phyloP scores from a whole-genome alignment of 2,329 filamentous ascomycete species.

The Fusarium chaquense region DNA sequence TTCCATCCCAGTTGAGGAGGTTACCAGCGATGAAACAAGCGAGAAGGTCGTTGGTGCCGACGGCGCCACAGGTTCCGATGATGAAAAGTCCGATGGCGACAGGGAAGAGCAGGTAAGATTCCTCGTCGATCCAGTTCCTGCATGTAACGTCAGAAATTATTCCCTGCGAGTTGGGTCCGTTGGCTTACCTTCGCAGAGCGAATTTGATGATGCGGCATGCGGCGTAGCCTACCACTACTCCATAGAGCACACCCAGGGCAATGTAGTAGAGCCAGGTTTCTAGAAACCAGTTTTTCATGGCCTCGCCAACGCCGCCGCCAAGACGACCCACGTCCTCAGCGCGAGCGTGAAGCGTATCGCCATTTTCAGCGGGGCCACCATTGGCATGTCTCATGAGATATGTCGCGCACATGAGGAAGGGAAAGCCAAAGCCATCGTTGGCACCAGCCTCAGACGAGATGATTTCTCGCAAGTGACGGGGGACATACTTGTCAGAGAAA shows the following conservation, averaged over 20 bases:
- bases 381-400: conserved; percentile 27
- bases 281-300: conserved; percentile 68
- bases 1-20: conserved; percentile 71
- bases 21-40: conserved; percentile 71
- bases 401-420: conserved; percentile 62
- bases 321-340: conserved; percentile 59
- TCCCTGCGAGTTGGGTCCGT: background rate
- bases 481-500: conserved; percentile 70
- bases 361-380: background rate
- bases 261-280: conserved; percentile 68
- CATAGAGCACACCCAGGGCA: conserved; percentile 54
- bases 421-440: conserved; percentile 73
- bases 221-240: conserved; percentile 62
- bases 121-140: conserved; percentile 67
- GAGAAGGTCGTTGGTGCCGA: conserved; percentile 70
- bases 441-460: conserved; percentile 72
- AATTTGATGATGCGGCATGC: conserved; percentile 61
- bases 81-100: conserved; percentile 67
- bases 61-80: conserved; percentile 67
- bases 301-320: conserved; percentile 63
- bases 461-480: conserved; percentile 68
- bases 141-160: background rate
- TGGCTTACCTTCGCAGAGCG: conserved; percentile 51
- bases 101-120: conserved; percentile 66
- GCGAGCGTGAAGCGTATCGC: conserved; percentile 26